These are phyloP conservation scores for Rosellinia necatrix DNA, from an alignment of 2,329 filamentous ascomycete species.

Conservation along the genomic window DNA sequence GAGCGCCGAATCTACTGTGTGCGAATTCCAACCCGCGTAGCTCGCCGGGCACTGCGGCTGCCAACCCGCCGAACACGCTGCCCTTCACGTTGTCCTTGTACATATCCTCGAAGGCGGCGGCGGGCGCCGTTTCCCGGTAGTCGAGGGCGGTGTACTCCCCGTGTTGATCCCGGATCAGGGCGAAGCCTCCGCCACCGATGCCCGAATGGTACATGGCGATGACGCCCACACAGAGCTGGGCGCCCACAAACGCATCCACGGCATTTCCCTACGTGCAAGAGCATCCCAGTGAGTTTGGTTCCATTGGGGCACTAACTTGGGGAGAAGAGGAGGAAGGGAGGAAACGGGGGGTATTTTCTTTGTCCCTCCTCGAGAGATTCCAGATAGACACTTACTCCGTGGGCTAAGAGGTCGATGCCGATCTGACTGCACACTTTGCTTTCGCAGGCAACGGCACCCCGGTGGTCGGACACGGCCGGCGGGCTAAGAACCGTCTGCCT, in stretches of 20 bases:
- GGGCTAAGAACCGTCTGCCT: slow-evolving; percentile 29
- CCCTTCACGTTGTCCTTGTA: slow-evolving; percentile 70
- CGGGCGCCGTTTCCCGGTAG: slow-evolving; percentile 86
- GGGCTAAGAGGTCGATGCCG: slow-evolving; percentile 39
- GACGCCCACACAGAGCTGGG: slow-evolving; percentile 76
- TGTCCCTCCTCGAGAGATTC: too few species aligned
- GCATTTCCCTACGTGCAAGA: slow-evolving; percentile 64
- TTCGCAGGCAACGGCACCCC: slow-evolving; percentile 41
- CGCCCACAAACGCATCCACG: slow-evolving; percentile 75
- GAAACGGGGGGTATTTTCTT: too few species aligned
- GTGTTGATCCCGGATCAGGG: slow-evolving; percentile 72
- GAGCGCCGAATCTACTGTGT: slow-evolving; percentile 70
- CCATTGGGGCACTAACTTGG: too few species aligned
- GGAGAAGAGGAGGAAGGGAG: too few species aligned
- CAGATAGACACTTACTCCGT: slow-evolving; percentile 41
- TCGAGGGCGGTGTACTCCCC: slow-evolving; percentile 85
- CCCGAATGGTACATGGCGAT: slow-evolving; percentile 80
- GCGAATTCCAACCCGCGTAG: slow-evolving; percentile 79
- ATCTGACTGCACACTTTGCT: slow-evolving; percentile 42
- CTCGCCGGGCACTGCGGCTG: slow-evolving; percentile 74
- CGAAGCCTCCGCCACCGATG: slow-evolving; percentile 89
- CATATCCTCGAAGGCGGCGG: slow-evolving; percentile 83
- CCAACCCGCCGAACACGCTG: slow-evolving; percentile 74
- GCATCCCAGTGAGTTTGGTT: not conserved
- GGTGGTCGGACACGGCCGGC: slow-evolving; percentile 22